phyloP scores from a whole-genome alignment of 2,329 filamentous ascomycete genomes.

The Herpotrichia juniperi region DNA sequence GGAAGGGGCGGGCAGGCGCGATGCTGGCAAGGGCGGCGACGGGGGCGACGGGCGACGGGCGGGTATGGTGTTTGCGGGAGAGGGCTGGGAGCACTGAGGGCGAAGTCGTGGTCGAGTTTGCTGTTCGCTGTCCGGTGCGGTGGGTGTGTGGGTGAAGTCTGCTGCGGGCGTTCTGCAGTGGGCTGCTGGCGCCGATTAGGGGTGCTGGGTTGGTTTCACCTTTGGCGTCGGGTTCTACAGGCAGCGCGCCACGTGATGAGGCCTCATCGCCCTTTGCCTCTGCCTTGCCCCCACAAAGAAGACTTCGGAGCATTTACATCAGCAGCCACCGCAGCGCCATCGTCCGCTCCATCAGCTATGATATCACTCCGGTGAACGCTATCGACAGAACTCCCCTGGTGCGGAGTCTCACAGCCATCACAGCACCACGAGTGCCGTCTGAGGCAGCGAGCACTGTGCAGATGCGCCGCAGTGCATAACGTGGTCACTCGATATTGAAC shows the following conservation, averaged over 20 bases:
- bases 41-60: background rate
- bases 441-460: slow-evolving; percentile 9
- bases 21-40: slow-evolving; percentile 7
- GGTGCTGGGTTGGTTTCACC: too few relatives aligned
- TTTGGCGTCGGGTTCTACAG: too few relatives aligned
- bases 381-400: background rate
- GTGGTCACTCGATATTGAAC: slow-evolving; percentile 14
- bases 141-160: slow-evolving; percentile 11
- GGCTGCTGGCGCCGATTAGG: too few relatives aligned
- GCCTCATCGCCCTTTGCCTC: too few relatives aligned
- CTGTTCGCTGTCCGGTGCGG: slow-evolving; percentile 5
- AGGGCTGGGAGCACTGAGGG: background rate
- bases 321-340: background rate
- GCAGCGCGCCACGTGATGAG: background rate
- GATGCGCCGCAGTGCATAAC: slow-evolving; percentile 20
- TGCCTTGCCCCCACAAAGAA: too few relatives aligned
- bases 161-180: slow-evolving; percentile 8
- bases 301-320: slow-evolving; percentile 2
- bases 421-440: background rate
- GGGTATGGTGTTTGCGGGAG: background rate
- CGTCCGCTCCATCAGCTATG: too few relatives aligned
- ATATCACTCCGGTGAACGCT: background rate
- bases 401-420: background rate
- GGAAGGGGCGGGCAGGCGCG: slow-evolving; percentile 1
- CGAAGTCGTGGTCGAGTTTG: slow-evolving; percentile 3